Base-by-base conservation (phyloP, 108 stramenopile genomes). In the Craspedostauros australis region DNA sequence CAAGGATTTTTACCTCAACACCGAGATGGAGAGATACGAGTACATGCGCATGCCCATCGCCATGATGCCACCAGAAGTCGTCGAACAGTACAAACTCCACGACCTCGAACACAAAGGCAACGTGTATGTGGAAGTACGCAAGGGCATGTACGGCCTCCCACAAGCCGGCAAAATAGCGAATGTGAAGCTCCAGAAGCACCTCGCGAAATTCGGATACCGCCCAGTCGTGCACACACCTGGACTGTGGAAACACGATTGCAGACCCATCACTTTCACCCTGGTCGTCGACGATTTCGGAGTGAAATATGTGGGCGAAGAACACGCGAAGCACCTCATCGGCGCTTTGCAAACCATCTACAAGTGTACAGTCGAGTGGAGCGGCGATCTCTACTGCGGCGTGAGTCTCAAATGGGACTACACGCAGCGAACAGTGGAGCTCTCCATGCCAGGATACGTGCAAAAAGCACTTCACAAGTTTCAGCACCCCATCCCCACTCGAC, bases 281-380 rank as follows among this genome's bases (percentile, higher is more conserved):
- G 72, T 75, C 4, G 79, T 80, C 2, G 74, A 80, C 31, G 75
- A 80, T 54, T 73, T 72, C 43, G 68, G 48, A 14, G 44, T 80
- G 37, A 63, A 72, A 61, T 76, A 72, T 51, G 34, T 42, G 14
- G 39, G 44, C 31, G 24, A 58, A 14, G 45, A 28, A 14, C 65
- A 73, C 39, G 53, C 46, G 0, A 57, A 73, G n/a, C 79, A 70
- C 28, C 62, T 76, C 32, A 31, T 75, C 40, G 39, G 48, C 7
- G 38, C 53, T 2, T 64, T 76, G 22, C 9, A 45, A 30, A 26
- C 29, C n/a, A 34, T 15, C 14, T 76, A 66, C 50, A 51, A 21
- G 1, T 28, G 56, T 12, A 54, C 22, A 2, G 18, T 11, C 8
- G 72, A 79, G 29, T 66, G 57, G 58, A 56, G 28, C 26, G 69